Conservation (phyloP, 257 asterid species). For the Datura wrightii region DNA sequence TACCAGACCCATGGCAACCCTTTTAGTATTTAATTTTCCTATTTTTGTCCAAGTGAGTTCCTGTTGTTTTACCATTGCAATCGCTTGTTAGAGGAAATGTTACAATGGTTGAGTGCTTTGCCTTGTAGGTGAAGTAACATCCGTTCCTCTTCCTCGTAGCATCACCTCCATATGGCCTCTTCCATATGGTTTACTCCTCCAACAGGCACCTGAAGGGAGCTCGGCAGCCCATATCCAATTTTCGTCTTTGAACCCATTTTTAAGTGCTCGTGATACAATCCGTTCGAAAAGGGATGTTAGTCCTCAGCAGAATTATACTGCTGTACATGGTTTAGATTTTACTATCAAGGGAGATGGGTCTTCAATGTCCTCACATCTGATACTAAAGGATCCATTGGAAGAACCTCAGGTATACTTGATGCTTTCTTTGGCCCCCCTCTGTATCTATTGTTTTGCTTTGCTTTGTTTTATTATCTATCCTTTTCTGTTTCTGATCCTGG, state of each 20-base stretch:
- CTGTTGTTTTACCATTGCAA: neutral
- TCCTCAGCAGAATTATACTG: slow-evolving; percentile 54
- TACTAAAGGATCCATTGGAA: slow-evolving; percentile 83
- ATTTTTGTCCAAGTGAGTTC: slow-evolving; percentile 24
- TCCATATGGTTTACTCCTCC: slow-evolving; percentile 91
- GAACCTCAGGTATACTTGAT: slow-evolving; percentile 77
- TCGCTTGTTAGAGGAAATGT: neutral
- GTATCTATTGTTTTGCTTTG: slow-evolving; percentile 28
- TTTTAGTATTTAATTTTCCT: neutral
- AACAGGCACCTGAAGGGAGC: slow-evolving; percentile 74
- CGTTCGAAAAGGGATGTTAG: slow-evolving; percentile 69
- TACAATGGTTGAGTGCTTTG: slow-evolving; percentile 38
- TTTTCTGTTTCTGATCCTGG: slow-evolving; percentile 1
- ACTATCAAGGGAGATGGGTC: slow-evolving; percentile 57
- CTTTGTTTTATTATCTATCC: neutral
- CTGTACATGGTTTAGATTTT: slow-evolving; percentile 55
- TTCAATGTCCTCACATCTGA: slow-evolving; percentile 72
- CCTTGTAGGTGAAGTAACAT: slow-evolving; percentile 79
- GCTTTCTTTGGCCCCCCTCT: neutral
- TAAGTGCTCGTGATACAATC: slow-evolving; percentile 58
- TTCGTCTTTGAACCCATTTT: slow-evolving; percentile 58
- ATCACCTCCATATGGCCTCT: slow-evolving; percentile 90
- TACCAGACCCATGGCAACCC: slow-evolving; percentile 5
- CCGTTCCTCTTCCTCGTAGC: slow-evolving; percentile 76
- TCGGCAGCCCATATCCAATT: slow-evolving; percentile 52